phyloP scores from a whole-genome alignment of 1,284 basidiomycete species.

The Cryptococcus sp. region DNA sequence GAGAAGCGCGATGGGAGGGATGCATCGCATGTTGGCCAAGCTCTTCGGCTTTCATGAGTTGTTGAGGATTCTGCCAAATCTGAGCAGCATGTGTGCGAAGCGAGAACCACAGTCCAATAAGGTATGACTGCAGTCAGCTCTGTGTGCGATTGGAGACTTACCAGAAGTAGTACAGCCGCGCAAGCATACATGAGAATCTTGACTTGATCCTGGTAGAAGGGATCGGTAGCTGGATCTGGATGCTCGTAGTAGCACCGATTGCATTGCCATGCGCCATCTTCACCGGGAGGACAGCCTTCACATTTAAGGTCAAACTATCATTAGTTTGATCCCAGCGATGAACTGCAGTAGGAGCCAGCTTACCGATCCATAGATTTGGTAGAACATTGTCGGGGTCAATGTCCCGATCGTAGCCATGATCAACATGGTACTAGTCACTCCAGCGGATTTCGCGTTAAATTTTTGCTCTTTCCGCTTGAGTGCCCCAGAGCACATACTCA shows the following conservation, averaged over 20 bases:
- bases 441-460: conserved; percentile 97
- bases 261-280: conserved; percentile 70
- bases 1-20: conserved; percentile 59
- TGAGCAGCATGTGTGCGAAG: conserved; percentile 96
- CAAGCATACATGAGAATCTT: conserved; percentile 93
- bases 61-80: conserved; percentile 98
- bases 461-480: conserved; percentile 88
- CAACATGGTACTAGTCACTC: conserved; percentile 98
- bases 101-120: conserved; percentile 97
- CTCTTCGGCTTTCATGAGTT: conserved; percentile 66
- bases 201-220: conserved; percentile 94
- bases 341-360: conserved; percentile 45
- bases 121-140: conserved; percentile 67
- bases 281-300: conserved; percentile 68
- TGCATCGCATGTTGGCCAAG: conserved; percentile 40
- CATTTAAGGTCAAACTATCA: conserved; percentile 86
- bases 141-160: conserved; percentile 51
- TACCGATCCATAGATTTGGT: conserved; percentile 96
- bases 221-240: conserved; percentile 84
- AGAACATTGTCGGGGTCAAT: conserved; percentile 92
- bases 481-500: conserved; percentile 95
- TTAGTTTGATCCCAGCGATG: background rate
- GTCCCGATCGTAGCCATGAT: conserved; percentile 99
- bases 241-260: conserved; percentile 93
- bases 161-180: conserved; percentile 79